These are phyloP conservation scores for Parascedosporium putredinis DNA, from an alignment of 2,329 filamentous ascomycete genomes.

Conservation along the genomic window DNA sequence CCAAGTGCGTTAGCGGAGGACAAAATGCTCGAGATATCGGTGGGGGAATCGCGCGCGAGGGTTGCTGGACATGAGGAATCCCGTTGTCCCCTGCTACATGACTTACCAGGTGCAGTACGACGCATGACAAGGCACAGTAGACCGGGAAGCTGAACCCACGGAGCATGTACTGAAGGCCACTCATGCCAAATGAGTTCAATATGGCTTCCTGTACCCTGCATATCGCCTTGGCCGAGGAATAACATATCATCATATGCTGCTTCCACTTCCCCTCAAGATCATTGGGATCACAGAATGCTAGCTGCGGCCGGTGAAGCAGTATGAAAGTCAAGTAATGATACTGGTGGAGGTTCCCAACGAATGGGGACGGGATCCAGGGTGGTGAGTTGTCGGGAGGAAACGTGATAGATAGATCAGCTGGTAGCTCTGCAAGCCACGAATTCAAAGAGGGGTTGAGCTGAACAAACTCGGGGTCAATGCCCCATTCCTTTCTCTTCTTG, in stretches of 20 bases:
- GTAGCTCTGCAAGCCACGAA: conserved; percentile 66
- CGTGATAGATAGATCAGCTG: conserved; percentile 64
- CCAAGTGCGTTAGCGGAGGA: no score
- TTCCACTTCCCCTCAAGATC: conserved; percentile 68
- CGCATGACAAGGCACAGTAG: conserved; percentile 84
- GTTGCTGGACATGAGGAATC: no score
- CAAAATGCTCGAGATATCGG: no score
- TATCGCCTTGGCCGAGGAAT: conserved; percentile 71
- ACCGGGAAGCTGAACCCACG: conserved; percentile 91
- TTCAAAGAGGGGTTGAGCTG: conserved; percentile 68
- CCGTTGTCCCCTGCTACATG: no score
- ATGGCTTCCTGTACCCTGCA: conserved; percentile 82
- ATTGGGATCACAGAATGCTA: conserved; percentile 67
- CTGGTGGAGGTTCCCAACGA: conserved; percentile 77
- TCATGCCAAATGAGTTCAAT: conserved; percentile 63
- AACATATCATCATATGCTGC: conserved; percentile 76
- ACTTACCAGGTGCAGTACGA: conserved; percentile 84
- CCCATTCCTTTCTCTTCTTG: conserved; percentile 76
- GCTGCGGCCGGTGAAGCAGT: conserved; percentile 76
- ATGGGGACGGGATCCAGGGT: conserved; percentile 79
- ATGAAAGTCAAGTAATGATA: conserved; percentile 83
- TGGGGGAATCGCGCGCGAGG: no score
- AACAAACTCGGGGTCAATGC: conserved; percentile 71
- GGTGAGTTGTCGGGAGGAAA: conserved; percentile 70
- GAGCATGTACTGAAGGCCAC: conserved; percentile 82